Percentiles rank a stretch among this genome's conserved stretches.
phyloP scores from a whole-genome alignment of 768 basidiomycete genomes.

The Trametes cinnabarina region DNA sequence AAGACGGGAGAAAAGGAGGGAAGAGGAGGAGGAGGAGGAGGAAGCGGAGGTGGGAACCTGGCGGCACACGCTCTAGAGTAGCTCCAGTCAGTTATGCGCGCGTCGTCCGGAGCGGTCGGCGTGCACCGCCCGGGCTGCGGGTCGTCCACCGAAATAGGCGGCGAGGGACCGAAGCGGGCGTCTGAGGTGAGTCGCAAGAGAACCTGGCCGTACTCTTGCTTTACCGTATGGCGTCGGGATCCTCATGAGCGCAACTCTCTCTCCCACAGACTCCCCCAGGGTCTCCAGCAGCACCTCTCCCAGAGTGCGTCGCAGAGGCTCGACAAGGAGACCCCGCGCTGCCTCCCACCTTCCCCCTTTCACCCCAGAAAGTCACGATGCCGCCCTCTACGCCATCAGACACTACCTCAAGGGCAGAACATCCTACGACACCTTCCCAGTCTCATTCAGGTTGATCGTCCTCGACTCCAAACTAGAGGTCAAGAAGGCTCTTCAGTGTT shows the following conservation, averaged over 20 bases:
- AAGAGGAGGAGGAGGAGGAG: conserved; percentile 6
- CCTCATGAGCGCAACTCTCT: conserved; percentile 47
- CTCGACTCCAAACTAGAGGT: conserved; percentile 95
- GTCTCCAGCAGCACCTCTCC: conserved; percentile 48
- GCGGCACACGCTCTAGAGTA: not conserved
- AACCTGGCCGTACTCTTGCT: too few species aligned
- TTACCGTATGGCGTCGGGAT: conserved; percentile 21
- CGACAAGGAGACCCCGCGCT: conserved; percentile 55
- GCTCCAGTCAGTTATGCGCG: not conserved
- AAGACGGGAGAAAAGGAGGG: not conserved
- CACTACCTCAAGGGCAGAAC: conserved; percentile 80
- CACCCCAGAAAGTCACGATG: conserved; percentile 64
- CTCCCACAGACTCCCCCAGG: conserved; percentile 50
- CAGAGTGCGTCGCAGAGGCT: conserved; percentile 53
- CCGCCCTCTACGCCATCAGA: conserved; percentile 69
- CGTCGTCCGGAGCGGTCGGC: conserved; percentile 1
- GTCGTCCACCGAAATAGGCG: not conserved
- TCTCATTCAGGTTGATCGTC: conserved; percentile 94
- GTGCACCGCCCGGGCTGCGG: conserved; percentile 14
- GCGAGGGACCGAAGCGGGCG: too few species aligned
- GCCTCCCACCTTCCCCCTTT: conserved; percentile 55
- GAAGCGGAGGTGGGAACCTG: conserved; percentile 10
- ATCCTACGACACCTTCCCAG: conserved; percentile 95
- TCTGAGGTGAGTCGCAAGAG: too few species aligned
- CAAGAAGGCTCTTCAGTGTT: conserved; percentile 89